Evolutionary conservation across 1,284 basidiomycete species (phyloP).

Genomic region (Sporisorium scitamineum): DNA sequence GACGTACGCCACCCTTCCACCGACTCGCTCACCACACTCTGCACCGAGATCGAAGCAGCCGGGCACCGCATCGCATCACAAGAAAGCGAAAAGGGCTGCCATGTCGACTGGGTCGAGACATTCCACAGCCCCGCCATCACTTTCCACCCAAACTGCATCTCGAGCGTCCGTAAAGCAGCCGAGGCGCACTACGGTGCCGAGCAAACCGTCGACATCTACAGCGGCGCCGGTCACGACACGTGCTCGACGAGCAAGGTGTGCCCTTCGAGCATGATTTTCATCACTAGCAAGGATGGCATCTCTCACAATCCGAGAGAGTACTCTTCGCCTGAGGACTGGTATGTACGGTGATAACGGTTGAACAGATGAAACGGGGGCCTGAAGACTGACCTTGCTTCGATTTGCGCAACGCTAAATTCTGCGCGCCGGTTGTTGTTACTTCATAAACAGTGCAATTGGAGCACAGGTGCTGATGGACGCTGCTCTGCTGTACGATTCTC

Average conservation of each 20-base stretch:
- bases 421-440: not conserved
- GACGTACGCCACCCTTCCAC: slow-evolving; percentile 43
- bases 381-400: not conserved
- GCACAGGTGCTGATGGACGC: slow-evolving; percentile 53
- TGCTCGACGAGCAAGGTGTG: slow-evolving; percentile 47
- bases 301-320: slow-evolving; percentile 48
- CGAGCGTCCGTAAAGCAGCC: slow-evolving; percentile 32
- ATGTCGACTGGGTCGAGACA: slow-evolving; percentile 37
- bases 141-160: slow-evolving; percentile 43
- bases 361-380: not conserved
- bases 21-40: slow-evolving; percentile 22
- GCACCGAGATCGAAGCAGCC: slow-evolving; percentile 24
- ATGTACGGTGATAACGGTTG: slow-evolving; percentile 10
- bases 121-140: slow-evolving; percentile 43
- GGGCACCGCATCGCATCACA: slow-evolving; percentile 20
- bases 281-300: slow-evolving; percentile 46
- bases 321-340: slow-evolving; percentile 44
- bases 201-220: slow-evolving; percentile 34
- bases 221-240: slow-evolving; percentile 52
- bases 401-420: not conserved
- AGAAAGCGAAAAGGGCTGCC: slow-evolving; percentile 41
- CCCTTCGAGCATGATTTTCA: slow-evolving; percentile 48
- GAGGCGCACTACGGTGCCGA: slow-evolving; percentile 34
- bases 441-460: slow-evolving; percentile 30
- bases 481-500: slow-evolving; percentile 40